Conservation (phyloP, 1,284 basidiomycete genomes). For the Phenoliferia sp. region DNA sequence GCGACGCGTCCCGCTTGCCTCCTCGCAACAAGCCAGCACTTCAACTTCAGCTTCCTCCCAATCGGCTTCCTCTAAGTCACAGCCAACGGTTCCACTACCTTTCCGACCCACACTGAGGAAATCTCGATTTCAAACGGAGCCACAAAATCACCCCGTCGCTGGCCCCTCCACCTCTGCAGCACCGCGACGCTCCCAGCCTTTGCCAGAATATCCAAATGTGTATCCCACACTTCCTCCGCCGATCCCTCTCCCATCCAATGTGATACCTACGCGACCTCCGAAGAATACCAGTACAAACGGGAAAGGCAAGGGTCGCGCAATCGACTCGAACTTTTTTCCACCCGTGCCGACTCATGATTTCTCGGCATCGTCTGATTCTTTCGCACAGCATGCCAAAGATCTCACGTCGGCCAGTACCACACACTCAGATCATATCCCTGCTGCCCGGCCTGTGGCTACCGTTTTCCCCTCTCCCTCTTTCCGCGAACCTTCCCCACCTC, state of each 20-base stretch:
- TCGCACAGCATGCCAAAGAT: no score
- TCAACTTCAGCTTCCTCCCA: not conserved
- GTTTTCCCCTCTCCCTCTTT: no score
- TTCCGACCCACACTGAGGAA: not conserved
- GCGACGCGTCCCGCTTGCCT: not conserved
- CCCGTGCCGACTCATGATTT: not conserved
- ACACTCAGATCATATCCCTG: no score
- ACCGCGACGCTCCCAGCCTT: not conserved
- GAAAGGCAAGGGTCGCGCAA: not conserved
- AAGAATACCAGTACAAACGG: not conserved
- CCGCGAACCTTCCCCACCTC: no score
- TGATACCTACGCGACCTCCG: not conserved
- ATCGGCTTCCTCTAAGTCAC: no score
- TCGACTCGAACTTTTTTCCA: not conserved
- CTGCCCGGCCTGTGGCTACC: no score
- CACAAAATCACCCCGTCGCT: not conserved
- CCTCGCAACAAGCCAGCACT: not conserved
- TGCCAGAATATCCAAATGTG: not conserved
- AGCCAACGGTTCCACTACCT: no score
- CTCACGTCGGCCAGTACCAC: no score
- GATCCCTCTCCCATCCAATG: not conserved
- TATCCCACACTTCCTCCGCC: not conserved
- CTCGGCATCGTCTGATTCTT: not conserved
- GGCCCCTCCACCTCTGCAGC: not conserved
- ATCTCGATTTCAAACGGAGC: not conserved